A percentile compares a stretch with the other conserved stretches of the same genome.
These are phyloP conservation scores for Raphidocelis subcapitata DNA, from an alignment of 139 green algal species.

Conservation along the genomic window DNA sequence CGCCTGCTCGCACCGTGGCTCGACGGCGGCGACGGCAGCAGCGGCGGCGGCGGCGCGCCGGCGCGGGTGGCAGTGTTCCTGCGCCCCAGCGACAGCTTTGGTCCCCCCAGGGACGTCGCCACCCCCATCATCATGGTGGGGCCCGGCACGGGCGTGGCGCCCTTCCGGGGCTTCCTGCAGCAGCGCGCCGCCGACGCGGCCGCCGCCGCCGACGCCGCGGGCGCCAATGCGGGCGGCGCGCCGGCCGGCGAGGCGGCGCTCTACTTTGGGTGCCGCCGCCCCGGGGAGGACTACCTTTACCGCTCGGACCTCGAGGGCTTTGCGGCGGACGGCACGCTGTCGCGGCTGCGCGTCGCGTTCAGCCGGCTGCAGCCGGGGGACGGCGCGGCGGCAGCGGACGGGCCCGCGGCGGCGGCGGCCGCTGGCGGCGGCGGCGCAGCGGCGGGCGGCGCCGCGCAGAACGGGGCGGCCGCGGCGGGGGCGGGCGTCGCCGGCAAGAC, in stretches of 20 bases:
- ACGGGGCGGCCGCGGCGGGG: no score
- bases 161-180: conserved; percentile 88
- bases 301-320: conserved; percentile 70
- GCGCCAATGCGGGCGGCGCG: no score
- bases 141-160: conserved; percentile 85
- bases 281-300: conserved; percentile 87
- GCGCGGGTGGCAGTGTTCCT: conserved; percentile 37
- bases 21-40: conserved; percentile 4
- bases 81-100: conserved; percentile 54
- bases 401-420: no score
- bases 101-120: conserved; percentile 50
- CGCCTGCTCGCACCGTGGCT: conserved; percentile 33
- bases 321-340: conserved; percentile 66
- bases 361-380: conserved; percentile 50
- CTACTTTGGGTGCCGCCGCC: conserved; percentile 85
- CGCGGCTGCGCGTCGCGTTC: conserved; percentile 77
- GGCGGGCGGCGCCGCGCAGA: no score
- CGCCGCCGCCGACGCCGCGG: not conserved
- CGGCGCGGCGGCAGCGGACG: no score
- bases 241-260: conserved; percentile 50
- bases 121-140: conserved; percentile 86
- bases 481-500: conserved; percentile 36
- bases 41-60: not conserved
- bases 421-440: no score
- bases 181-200: conserved; percentile 24